Base-by-base conservation (phyloP, 2,329 filamentous ascomycete genomes). In the Dactylellina sp. region DNA sequence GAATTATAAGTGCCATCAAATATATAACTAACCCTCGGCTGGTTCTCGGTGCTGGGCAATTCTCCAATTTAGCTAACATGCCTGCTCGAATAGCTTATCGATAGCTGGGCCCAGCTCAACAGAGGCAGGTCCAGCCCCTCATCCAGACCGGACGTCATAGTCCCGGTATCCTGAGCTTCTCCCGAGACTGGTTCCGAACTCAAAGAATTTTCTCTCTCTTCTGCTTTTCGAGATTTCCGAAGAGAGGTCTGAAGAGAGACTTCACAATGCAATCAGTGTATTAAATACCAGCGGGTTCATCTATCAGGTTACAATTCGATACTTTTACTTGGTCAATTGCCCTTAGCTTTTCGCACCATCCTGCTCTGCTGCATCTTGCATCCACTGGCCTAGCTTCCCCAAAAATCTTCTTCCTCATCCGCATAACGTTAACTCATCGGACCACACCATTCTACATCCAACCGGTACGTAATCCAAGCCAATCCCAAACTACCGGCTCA, bases 181-280 rank as follows among this genome's bases (percentile, higher is more conserved):
- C 55, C 64, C 64, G 64, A 70, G 64, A 70, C 56, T 49, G 55
- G 64, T 56, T 70, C 64, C 64, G 64, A 68, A 68, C 53, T 46
- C 35, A 24, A 35, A 14, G 40, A 20, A 53, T 47, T 46, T 46
- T 65, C n/a, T 32, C 28, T 24, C 12, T 6, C 11, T 37, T 53
- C 20, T 20, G 7, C 32, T 37, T 12, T 25, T 28, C 32, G 50
- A 55, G 50, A 39, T 39, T 55, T 55, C 50, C 35, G 12, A 32
- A 24, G 49, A 18, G 25, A 32, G 9, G 28, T 32, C 28, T 5
- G 14, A 35, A 53, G 28, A 53, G 6, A 53, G 22, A 25, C 16
- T 32, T 32, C 28, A n/a, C n/a, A n/a, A n/a, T n/a, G n/a, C n/a
- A 32, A 32, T 32, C 28, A 9, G 28, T 32, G 28, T 32, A 32